Percentiles rank a stretch among this genome's conserved stretches.
phyloP scores from a whole-genome alignment of 2,329 filamentous ascomycete species.

The Chaetomiaceae sp. region DNA sequence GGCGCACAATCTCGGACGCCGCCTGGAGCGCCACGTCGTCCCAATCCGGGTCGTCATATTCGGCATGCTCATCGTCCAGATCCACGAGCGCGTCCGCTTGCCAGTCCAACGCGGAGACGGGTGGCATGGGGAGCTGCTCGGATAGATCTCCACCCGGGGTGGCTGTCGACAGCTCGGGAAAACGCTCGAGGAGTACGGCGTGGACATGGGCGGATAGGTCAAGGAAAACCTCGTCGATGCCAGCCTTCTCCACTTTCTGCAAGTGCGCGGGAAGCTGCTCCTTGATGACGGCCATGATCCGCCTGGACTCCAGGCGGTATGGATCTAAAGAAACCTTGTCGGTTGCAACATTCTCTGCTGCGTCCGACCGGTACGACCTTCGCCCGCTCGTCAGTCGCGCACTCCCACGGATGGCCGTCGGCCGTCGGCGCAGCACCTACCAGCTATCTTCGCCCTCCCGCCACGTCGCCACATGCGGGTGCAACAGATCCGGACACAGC shows the following conservation, averaged over 20 bases:
- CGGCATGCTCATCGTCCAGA: conserved; percentile 63
- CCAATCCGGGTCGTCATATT: conserved; percentile 85
- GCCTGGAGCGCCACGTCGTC: conserved; percentile 85
- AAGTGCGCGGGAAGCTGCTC: conserved; percentile 58
- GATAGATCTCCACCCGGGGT: conserved; percentile 68
- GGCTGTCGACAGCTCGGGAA: conserved; percentile 62
- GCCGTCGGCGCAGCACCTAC: neutral
- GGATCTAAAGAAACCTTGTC: conserved; percentile 94
- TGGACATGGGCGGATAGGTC: conserved; percentile 85
- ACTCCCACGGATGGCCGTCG: neutral
- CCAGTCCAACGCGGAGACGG: conserved; percentile 70
- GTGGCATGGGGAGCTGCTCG: conserved; percentile 65
- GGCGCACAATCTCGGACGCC: conserved; percentile 80
- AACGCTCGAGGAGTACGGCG: conserved; percentile 64
- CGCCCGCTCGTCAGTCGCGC: neutral
- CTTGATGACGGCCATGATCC: conserved; percentile 74
- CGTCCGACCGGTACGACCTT: conserved; percentile 75
- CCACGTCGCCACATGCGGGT: conserved; percentile 94
- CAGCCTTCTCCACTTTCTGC: conserved; percentile 83
- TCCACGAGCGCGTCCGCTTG: conserved; percentile 74
- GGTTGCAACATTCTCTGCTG: conserved; percentile 69
- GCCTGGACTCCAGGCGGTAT: conserved; percentile 78
- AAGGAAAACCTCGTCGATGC: conserved; percentile 92
- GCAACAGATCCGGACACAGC: conserved; percentile 73
- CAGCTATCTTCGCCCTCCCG: conserved; percentile 85